Conservation (phyloP, 345 rosid genomes). For the Clausena lansium region DNA sequence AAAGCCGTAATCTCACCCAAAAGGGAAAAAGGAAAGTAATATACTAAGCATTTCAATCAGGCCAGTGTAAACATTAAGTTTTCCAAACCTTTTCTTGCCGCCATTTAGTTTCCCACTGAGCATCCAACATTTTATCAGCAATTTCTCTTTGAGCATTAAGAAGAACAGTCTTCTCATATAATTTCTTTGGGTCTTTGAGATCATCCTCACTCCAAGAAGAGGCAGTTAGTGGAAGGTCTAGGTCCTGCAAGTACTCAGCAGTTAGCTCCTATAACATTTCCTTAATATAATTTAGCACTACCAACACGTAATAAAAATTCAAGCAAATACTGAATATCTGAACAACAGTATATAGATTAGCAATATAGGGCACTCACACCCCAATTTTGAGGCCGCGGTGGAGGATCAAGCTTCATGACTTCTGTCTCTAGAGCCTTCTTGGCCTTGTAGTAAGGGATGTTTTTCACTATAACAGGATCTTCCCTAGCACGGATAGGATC, state of each 20-base stretch:
- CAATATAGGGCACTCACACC: constrained; percentile 60
- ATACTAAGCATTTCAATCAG: not conserved
- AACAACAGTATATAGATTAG: not conserved
- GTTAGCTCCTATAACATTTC: constrained; percentile 15
- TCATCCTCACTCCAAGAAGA: constrained; percentile 92
- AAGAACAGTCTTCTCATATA: constrained; percentile 91
- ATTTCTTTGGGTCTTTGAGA: constrained; percentile 69
- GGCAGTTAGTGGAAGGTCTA: constrained; percentile 76
- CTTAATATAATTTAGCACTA: not conserved
- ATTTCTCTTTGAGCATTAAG: constrained; percentile 93
- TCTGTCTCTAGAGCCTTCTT: constrained; percentile 78
- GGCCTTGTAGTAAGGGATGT: constrained; percentile 80
- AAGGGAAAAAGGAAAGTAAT: not conserved
- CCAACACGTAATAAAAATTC: not conserved
- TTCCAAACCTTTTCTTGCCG: constrained; percentile 77
- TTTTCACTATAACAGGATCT: constrained; percentile 76
- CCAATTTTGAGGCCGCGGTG: constrained; percentile 87
- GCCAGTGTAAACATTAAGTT: constrained; percentile 1
- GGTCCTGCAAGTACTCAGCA: constrained; percentile 45
- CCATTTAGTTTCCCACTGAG: constrained; percentile 91
- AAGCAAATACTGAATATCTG: not conserved
- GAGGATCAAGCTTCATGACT: constrained; percentile 70
- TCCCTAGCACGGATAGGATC: constrained; percentile 86
- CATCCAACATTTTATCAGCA: constrained; percentile 76
- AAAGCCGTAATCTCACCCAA: not conserved